Conservation (phyloP, 176 grass and related monocot genomes). For the Rhynchospora tenuis region DNA sequence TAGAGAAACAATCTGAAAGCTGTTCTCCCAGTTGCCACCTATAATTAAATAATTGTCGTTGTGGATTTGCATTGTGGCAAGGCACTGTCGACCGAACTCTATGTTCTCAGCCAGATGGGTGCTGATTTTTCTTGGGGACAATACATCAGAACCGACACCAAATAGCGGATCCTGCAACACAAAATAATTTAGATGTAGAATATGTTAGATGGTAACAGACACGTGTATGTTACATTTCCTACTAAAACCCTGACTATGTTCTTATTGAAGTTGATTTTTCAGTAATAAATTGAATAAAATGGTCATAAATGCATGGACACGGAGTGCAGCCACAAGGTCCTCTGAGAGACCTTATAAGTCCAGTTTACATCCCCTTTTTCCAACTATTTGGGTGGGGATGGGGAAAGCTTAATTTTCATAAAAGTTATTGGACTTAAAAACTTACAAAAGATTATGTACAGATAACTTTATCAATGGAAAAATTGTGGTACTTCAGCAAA, state of each 20-base stretch:
- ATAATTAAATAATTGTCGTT: constrained; percentile 89
- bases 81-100: constrained; percentile 84
- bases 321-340: neutral
- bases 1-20: constrained; percentile 91
- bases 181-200: neutral
- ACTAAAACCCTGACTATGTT: neutral
- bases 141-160: constrained; percentile 89
- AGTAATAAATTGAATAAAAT: neutral
- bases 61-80: constrained; percentile 67
- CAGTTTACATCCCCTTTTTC: neutral
- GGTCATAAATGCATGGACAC: neutral
- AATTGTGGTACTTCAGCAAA: constrained; percentile 15
- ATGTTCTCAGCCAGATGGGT: constrained; percentile 83
- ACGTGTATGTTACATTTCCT: neutral
- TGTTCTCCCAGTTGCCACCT: constrained; percentile 98
- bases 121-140: constrained; percentile 73
- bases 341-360: neutral
- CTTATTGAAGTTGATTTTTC: neutral
- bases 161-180: constrained; percentile 84
- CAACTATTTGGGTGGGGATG: neutral
- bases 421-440: neutral
- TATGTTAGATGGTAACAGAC: neutral
- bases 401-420: neutral
- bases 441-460: neutral
- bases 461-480: neutral